phyloP scores from a whole-genome alignment of 129 eudicot species.

The Kitagawia praeruptora region DNA sequence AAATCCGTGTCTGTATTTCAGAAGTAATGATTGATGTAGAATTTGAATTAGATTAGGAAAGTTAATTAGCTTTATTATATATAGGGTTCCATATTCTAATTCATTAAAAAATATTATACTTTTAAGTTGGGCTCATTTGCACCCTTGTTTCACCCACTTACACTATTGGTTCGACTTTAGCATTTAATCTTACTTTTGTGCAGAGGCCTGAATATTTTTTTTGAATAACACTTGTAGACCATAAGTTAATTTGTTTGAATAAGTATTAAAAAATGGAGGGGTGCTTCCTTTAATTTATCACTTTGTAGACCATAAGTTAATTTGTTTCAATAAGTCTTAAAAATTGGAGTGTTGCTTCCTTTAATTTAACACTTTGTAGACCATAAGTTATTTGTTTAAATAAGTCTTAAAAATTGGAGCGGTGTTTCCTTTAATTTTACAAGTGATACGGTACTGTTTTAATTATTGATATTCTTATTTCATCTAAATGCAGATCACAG shows the following conservation, averaged over 20 bases:
- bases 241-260: neutral
- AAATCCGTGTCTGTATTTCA: neutral
- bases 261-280: neutral
- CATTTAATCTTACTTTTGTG: neutral
- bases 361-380: neutral
- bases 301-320: neutral
- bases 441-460: neutral
- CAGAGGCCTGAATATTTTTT: neutral
- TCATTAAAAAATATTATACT: neutral
- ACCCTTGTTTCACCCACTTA: neutral
- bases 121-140: no score
- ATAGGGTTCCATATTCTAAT: neutral
- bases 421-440: neutral
- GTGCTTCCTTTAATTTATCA: neutral
- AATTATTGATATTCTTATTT: neutral
- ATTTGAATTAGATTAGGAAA: neutral
- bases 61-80: no score
- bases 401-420: neutral
- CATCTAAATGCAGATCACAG: constrained; percentile 64
- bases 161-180: neutral
- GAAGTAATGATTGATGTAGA: neutral
- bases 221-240: neutral
- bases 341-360: neutral
- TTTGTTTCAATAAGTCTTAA: neutral
- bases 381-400: neutral